Evolutionary conservation across 768 basidiomycete species (phyloP), one percentile per base, ranked within the genome.

Genomic region (Russula earlei): DNA sequence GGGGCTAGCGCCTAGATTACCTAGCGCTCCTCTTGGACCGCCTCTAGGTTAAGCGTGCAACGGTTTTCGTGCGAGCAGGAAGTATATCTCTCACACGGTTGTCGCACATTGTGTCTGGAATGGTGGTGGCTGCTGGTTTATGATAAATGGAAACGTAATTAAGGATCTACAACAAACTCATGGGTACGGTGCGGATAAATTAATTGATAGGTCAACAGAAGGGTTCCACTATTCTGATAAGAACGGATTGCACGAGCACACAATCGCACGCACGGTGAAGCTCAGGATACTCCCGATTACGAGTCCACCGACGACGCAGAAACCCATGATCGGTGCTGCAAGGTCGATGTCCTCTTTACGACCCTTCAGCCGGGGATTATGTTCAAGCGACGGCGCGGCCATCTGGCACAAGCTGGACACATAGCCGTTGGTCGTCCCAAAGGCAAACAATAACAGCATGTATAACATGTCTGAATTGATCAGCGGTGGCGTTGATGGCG

Each of bases 381-480:
- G 85, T 58, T 84, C 80, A 2, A 89, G 70, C 2, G 89, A 91
- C 2, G 91, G 81, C 10, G 84, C 88, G 29, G 86, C 75, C 73
- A 95, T 91, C 80, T 91, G 82, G 66, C 83, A 83, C 54, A 87
- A 61, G 59, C 84, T 87, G 12, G 82, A 81, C 27, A 92, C 70
- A 66, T 87, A 91, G 38, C 92, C 93, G 61, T 89, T 92, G 9
- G 87, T 80, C 44, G 80, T 66, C n/a, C 88, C 91, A 65, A 93
- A 89, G 1, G 70, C 54, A 48, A 88, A 71, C 11, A 95, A 70
- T 51, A 93, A 78, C 24, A 80, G 31, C 80, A 94, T 82, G 72
- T 82, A 95, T 11, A 84, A 46, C 36, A 79, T 47, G 65, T 95
- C 91, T 2, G 90, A 92, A 69, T 72, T 83, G 72, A 94, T 83